Evolutionary conservation across 2,329 filamentous ascomycete genomes (phyloP).

Genomic region (Xylariaceae sp.): DNA sequence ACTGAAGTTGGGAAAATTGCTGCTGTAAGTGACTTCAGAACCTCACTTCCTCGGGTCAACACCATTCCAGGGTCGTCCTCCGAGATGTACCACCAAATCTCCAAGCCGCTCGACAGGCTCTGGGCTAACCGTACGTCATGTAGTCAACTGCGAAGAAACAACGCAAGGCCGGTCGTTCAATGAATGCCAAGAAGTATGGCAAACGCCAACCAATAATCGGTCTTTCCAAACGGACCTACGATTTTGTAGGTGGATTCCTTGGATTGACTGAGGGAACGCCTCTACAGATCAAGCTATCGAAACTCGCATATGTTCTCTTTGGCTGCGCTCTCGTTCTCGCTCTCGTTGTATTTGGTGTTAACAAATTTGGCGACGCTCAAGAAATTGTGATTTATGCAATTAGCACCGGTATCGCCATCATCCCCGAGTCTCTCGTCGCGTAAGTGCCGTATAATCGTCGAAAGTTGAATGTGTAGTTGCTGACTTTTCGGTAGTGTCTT

Average conservation of each 20-base stretch:
- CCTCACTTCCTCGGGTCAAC: neutral
- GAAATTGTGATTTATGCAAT: constrained; percentile 56
- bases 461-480: constrained; percentile 19
- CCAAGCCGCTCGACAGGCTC: neutral
- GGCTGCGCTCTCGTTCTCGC: constrained; percentile 58
- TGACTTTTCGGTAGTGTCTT: constrained; percentile 42
- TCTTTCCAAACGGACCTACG: constrained; percentile 42
- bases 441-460: constrained; percentile 30
- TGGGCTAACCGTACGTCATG: neutral
- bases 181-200: constrained; percentile 51
- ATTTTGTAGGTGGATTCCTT: constrained; percentile 53
- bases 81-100: neutral
- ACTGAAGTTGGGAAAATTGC: constrained; percentile 69
- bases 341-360: constrained; percentile 54
- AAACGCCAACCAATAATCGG: constrained; percentile 46
- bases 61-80: neutral
- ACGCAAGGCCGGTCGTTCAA: constrained; percentile 49
- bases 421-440: constrained; percentile 61
- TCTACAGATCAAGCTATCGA: constrained; percentile 70
- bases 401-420: constrained; percentile 56
- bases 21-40: constrained; percentile 29
- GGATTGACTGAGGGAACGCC: constrained; percentile 65
- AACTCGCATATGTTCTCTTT: constrained; percentile 72
- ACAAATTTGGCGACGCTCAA: constrained; percentile 46
- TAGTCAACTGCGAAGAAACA: constrained; percentile 46